These are phyloP conservation scores for Zymoseptoria brevis DNA, from an alignment of 2,329 filamentous ascomycete genomes.

Conservation along the genomic window DNA sequence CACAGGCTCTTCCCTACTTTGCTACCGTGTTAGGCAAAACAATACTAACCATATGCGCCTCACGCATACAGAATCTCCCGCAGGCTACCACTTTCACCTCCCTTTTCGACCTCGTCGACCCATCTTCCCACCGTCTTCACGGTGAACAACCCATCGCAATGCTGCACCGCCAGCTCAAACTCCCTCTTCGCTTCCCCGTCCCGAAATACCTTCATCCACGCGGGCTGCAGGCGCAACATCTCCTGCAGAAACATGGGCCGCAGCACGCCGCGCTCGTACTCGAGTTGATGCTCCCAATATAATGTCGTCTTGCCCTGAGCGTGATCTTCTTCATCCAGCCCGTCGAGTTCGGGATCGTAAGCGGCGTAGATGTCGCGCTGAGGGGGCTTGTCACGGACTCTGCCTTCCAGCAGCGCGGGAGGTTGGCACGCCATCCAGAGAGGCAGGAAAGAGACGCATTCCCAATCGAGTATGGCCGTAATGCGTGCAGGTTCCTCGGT, in stretches of 20 bases:
- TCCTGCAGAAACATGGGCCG: neutral
- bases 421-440: conserved; percentile 1
- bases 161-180: conserved; percentile 1
- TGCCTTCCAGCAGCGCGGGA: neutral
- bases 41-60: neutral
- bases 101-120: neutral
- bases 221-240: neutral
- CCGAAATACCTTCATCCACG: neutral
- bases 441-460: conserved; percentile 3
- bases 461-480: conserved; percentile 7
- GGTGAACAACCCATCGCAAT: neutral
- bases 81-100: neutral
- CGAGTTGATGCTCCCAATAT: conserved; percentile 1
- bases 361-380: neutral
- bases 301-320: neutral
- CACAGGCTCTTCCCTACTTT: no score
- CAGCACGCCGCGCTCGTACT: neutral
- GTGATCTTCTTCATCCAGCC: neutral
- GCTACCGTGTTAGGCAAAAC: no score
- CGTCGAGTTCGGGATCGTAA: neutral
- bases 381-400: neutral
- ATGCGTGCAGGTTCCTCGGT: neutral
- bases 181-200: conserved; percentile 1
- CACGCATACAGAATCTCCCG: neutral
- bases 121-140: neutral